Evolutionary conservation across 495 filamentous ascomycete genomes (phyloP), one percentile per base, ranked within the genome.

Genomic region (Ramalina intermedia): DNA sequence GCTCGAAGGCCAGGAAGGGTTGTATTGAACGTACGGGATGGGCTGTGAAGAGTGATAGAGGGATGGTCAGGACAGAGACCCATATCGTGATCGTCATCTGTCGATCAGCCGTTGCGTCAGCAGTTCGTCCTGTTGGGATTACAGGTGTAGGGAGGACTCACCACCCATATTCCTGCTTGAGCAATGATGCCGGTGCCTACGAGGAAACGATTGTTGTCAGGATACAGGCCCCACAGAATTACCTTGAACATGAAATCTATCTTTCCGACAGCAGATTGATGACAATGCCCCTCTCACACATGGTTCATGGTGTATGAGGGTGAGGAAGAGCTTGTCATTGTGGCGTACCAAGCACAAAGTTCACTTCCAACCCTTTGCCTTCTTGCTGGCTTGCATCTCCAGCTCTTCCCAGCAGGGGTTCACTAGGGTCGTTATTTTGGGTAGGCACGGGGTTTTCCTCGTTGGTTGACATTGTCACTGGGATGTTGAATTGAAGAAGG

Each of bases 71-170:
- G 54, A 94, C 71, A 49, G 70, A 73, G 26, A 78, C 75, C 82
- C 82, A 93, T 54, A 94, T 70, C 24, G 85, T 72, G 17, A 73
- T 75, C 24, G 77, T 68, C 42, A 94, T 75, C 74, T 94, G 61
- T 8, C 6, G 44, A 55, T 56, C 46, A 63, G 41, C 20, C 20
- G 24, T 53, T 23, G 12, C 16, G 20, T 42, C 43, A 43, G 47
- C 16, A 9, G 16, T 35, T 21, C 11, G 29, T 33, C 1, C 6
- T 12, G 21, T 11, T 26, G 4, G 24, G 2, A 6, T 47, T 21
- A 1, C 1, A 35, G 23, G 20, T 20, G 26, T 23, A 39, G 33
- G 0, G 38, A 11, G 20, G 16, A 57, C 75, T 63, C 61, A 83
- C 80, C 47, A 85, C 69, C 68, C 76, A 77, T 26, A 79, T 73